Percentiles rank a stretch among this genome's conserved stretches.
Evolutionary conservation across 768 basidiomycete genomes (phyloP).

Genomic region (Naematelia encephala): DNA sequence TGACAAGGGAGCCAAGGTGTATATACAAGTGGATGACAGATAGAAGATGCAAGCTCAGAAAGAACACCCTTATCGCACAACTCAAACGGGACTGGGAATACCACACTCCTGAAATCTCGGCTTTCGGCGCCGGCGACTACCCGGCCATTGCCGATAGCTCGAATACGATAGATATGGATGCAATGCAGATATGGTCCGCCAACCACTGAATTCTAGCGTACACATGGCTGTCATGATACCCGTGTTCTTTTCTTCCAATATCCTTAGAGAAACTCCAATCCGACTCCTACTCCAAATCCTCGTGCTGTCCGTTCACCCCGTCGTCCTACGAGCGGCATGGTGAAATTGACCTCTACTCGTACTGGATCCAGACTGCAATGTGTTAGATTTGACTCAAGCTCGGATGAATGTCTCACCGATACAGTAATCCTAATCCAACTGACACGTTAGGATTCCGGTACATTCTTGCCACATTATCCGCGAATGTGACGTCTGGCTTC

Average conservation of each 20-base stretch:
- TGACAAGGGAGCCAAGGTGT: background rate
- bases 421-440: conserved; percentile 45
- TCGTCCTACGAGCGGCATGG: conserved; percentile 45
- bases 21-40: too few species aligned
- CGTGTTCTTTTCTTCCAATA: background rate
- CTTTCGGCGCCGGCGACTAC: background rate
- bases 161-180: background rate
- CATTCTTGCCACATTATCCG: conserved; percentile 38
- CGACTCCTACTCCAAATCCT: conserved; percentile 48
- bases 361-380: conserved; percentile 42
- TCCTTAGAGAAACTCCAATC: conserved; percentile 45
- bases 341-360: conserved; percentile 47
- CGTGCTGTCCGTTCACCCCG: conserved; percentile 43
- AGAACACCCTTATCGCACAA: too few species aligned
- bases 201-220: background rate
- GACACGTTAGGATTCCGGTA: conserved; percentile 42
- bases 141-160: background rate
- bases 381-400: conserved; percentile 6
- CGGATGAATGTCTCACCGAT: conserved; percentile 22
- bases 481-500: conserved; percentile 30
- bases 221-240: background rate
- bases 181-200: background rate
- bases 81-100: too few species aligned
- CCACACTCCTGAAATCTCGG: background rate
- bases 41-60: too few species aligned